Base-by-base conservation (phyloP, 2,329 filamentous ascomycete genomes). In the Alternaria viburni region DNA sequence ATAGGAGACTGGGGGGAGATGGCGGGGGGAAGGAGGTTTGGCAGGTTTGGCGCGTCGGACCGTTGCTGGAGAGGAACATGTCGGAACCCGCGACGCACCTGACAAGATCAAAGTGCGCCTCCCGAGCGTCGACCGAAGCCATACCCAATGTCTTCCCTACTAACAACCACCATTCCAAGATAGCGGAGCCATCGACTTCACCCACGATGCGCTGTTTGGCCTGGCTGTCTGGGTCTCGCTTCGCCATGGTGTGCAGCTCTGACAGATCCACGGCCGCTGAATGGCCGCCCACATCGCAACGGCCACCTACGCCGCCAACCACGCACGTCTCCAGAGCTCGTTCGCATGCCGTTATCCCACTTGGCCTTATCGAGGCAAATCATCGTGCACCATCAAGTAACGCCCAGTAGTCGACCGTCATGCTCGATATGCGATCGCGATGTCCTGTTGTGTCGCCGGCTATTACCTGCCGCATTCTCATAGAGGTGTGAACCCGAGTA, bases 31-130 rank as follows among this genome's bases (percentile, higher is more conserved):
- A 19, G 28, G 52, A 51, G 43, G 56, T 52, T 54, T 56, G 64
- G 59, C 50, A 57, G 64, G 59, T 66, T 46, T 54, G 65, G 57
- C 50, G 66, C 25, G 32, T 64, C 59, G 59, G 59, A 59, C 46
- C 59, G 61, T 59, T 60, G 62, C 62, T 67, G 64, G 63, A 68
- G 50, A 66, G 66, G 67, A 73, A 75, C 55, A 75, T 73, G 63
- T 74, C 75, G 75, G 75, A 75, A 76, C 70, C 72, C 71, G 64
- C 59, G 67, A 69, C 69, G 72, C 54, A 57, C 63, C 54, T 41
- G 36, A 41, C 32, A 2, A 36, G 32, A 67, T 69, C 57, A 32
- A 43, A 54, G 59, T 50, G 60, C 64, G 59, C 67, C 62, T 56
- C 52, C 66, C 52, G 59, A 57, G 30, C 52, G 25, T 43, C 64